These are phyloP conservation scores for Fusarium sp. DNA, from an alignment of 2,329 filamentous ascomycete genomes.

Conservation along the genomic window DNA sequence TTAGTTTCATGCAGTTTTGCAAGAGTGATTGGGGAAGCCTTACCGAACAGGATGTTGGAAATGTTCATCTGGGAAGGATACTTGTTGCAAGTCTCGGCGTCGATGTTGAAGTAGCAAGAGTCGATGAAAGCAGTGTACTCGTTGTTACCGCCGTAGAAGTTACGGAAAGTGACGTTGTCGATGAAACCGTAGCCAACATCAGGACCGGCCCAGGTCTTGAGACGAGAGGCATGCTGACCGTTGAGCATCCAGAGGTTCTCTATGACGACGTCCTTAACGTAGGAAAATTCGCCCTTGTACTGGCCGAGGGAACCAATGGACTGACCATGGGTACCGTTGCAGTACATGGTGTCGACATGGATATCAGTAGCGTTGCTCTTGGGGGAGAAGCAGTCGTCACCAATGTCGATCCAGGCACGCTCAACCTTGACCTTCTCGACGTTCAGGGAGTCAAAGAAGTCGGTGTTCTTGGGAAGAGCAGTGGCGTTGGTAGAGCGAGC, in stretches of 20 bases:
- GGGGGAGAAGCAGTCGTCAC: constrained; percentile 71
- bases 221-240: constrained; percentile 59
- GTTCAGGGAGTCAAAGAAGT: constrained; percentile 73
- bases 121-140: constrained; percentile 69
- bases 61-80: constrained; percentile 69
- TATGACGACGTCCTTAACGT: constrained; percentile 67
- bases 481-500: constrained; percentile 40
- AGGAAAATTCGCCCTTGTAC: constrained; percentile 64
- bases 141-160: constrained; percentile 68
- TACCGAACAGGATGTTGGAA: constrained; percentile 64
- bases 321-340: constrained; percentile 56
- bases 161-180: constrained; percentile 70
- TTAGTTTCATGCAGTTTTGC: neutral
- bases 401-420: constrained; percentile 63
- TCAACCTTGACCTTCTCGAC: constrained; percentile 67
- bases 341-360: constrained; percentile 69
- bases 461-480: constrained; percentile 66
- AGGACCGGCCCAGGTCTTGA: constrained; percentile 71
- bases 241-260: constrained; percentile 69
- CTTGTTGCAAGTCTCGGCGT: constrained; percentile 60
- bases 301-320: constrained; percentile 68
- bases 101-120: constrained; percentile 70
- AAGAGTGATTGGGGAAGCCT: too few relatives aligned
- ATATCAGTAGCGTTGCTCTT: constrained; percentile 70
- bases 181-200: constrained; percentile 69